These are phyloP conservation scores for Solanum paucissectum DNA, from an alignment of 257 asterid genomes.

Conservation along the genomic window DNA sequence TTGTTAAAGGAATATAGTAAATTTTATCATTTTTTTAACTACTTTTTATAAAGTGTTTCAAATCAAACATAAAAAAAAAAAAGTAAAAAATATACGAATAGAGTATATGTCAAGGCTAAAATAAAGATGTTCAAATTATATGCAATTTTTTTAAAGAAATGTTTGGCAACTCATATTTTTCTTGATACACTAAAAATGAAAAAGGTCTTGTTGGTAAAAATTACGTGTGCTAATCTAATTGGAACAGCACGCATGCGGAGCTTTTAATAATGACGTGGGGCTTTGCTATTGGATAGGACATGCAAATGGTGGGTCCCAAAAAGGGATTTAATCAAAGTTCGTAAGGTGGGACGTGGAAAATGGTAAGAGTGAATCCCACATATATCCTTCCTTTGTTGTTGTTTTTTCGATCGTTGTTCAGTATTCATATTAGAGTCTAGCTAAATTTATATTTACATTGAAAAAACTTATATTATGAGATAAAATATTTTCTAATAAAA, in stretches of 20 bases:
- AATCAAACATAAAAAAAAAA: too few species aligned
- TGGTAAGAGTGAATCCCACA: constrained; percentile 6
- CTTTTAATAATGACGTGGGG: neutral
- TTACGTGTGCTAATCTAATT: neutral
- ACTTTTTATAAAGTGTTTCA: too few species aligned
- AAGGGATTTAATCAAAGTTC: neutral
- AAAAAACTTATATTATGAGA: too few species aligned
- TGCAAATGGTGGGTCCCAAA: neutral
- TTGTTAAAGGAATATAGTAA: too few species aligned
- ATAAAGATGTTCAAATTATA: too few species aligned
- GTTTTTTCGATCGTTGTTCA: too few species aligned
- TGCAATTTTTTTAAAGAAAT: neutral
- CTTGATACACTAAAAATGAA: neutral
- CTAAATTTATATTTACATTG: too few species aligned
- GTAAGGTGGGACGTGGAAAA: constrained; percentile 29
- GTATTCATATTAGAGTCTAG: fast-evolving
- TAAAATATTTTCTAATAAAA: neutral
- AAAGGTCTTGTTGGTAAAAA: neutral
- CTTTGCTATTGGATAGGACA: neutral
- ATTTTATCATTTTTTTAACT: too few species aligned
- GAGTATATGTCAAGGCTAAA: too few species aligned
- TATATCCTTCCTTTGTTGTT: neutral
- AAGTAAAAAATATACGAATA: too few species aligned
- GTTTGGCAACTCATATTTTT: neutral
- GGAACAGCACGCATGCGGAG: neutral